Percentiles rank a stretch among this genome's conserved stretches.
These are phyloP conservation scores for Sinapis alba DNA, from an alignment of 441 rosid genomes.

Conservation along the genomic window DNA sequence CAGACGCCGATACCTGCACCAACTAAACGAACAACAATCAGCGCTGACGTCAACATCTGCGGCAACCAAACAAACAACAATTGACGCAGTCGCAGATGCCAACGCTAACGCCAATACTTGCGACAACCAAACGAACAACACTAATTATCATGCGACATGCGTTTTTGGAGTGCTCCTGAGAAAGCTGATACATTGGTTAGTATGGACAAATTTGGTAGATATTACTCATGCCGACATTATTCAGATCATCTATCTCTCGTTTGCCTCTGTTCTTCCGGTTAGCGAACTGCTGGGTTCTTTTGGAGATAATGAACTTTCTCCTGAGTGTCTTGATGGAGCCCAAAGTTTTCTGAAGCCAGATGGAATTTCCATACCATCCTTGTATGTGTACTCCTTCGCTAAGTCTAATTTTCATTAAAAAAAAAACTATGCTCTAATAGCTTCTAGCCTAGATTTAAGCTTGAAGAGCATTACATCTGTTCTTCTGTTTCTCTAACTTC, in stretches of 20 bases:
- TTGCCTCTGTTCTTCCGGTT: slow-evolving; percentile 58
- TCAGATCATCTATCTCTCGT: slow-evolving; percentile 25
- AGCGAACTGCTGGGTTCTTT: slow-evolving; percentile 97
- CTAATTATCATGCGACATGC: slow-evolving; percentile 97
- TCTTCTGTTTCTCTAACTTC: slow-evolving; percentile 25
- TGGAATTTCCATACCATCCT: slow-evolving; percentile 97
- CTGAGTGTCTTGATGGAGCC: slow-evolving; percentile 99
- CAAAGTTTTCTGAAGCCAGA: slow-evolving; percentile 89
- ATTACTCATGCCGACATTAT: slow-evolving; percentile 7
- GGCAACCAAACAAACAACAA: too few relatives aligned
- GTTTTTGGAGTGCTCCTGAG: slow-evolving; percentile 91
- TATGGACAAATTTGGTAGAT: slow-evolving; percentile 1
- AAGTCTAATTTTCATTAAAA: slow-evolving; percentile 3
- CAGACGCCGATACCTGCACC: too few relatives aligned
- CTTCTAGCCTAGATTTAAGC: not conserved
- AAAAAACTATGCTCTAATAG: not conserved
- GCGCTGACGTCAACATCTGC: too few relatives aligned
- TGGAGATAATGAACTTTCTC: slow-evolving; percentile 99
- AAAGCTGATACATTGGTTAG: slow-evolving; percentile 92
- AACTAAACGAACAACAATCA: too few relatives aligned
- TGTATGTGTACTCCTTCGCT: slow-evolving; percentile 58
- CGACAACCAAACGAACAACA: too few relatives aligned
- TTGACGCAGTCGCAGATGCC: too few relatives aligned
- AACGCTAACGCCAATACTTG: too few relatives aligned
- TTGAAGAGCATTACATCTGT: not conserved